Evolutionary conservation across 805 yeast genomes (phyloP), one percentile per base, ranked within the genome.

Genomic region (Candida ascalaphidarum): DNA sequence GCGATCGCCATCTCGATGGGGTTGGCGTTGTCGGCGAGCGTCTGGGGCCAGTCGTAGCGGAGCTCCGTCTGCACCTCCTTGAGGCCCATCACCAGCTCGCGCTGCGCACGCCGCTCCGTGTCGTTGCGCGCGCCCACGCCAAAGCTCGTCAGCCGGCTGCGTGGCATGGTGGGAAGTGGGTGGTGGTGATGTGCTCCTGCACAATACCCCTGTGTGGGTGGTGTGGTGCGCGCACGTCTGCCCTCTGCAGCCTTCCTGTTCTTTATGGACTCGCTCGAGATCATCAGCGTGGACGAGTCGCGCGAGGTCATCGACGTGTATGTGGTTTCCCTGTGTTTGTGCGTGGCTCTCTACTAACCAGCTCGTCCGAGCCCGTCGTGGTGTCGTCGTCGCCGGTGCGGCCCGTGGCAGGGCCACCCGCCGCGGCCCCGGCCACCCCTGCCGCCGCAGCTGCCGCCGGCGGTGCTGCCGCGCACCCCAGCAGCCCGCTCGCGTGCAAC

Each of bases 1-100:
- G 88, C 76, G 22, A 89, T 61, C 1, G 96, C 96, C 29, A 79
- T 61, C 41, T 85, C 96, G 25, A 92, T 65, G 2, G 95, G 94
- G 47, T 85, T 86, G 30, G 84, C 41, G 27, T 73, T 67, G 11
- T 46, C 52, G 13, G 44, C 46, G 9, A 61, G 37, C n/a, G 48
- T 32, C 29, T 59, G 65, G 4, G 66, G 65, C 69, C 69, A 63
- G 31, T 63, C 69, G 35, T 60, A 61, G 28, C 50, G 48, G 17
- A 61, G 39, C n/a, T 52, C 50, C 32, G 56, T 56, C 34, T 51
- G 48, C 6, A 55, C 46, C 24, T 57, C 54, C 33, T 56, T 55
- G 32, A 62, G 44, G 30, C 55, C 62, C 18, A 48, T 40, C 26
- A 62, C 44, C 6, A 43, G 36, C 23, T 36, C 28, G n/a, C n/a